Base-by-base conservation (phyloP, 176 grass and related monocot species). In the Elaeis guineensis region DNA sequence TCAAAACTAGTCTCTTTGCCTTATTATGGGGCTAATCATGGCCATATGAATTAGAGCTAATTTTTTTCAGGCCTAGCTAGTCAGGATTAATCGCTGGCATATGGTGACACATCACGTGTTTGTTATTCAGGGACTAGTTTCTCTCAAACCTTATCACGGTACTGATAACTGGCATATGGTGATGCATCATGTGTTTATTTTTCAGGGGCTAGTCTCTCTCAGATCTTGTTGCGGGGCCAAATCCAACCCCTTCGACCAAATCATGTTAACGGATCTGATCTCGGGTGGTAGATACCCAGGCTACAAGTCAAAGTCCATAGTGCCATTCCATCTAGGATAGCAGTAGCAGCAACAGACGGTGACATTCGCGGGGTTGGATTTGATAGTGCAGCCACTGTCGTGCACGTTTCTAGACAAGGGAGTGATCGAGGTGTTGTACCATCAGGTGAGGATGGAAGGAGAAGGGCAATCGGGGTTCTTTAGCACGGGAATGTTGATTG, bases 311-410 rank as follows among this genome's bases (percentile, higher is more conserved):
- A 69, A 78, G 65, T 54, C 72, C 1, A 22, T 63, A 65, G 59
- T 64, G n/a, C 63, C 71, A 21, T 66, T 81, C 69, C 81, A 77
- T 67, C 76, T 81, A 57, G 55, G 51, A n/a, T n/a, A n/a, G 18
- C 66, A 22, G 17, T n/a, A 62, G 16, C 59, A 48, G 6, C 59
- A 62, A 25, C 58, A 14, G 54, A 63, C 58, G 0, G 67, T 84
- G 25, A 55, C 79, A 65, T 75, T 71, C 80, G 61, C 84, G 74
- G 78, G 64, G 23, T 58, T 94, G 55, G 80, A 94, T 21, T 75
- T 68, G 50, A 49, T 60, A 17, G 21, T 74, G 70, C 82, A 81
- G 69, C 74, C 59, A n/a, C 83, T 73, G 67, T 64, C 72, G 58
- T 54, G 57, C 50, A 63, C 78, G 65, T 51, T 78, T 49, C 65